Percentiles rank a stretch among this genome's conserved stretches.
Evolutionary conservation across 2,329 filamentous ascomycete species (phyloP).

Genomic region (Exophiala alcalophila): DNA sequence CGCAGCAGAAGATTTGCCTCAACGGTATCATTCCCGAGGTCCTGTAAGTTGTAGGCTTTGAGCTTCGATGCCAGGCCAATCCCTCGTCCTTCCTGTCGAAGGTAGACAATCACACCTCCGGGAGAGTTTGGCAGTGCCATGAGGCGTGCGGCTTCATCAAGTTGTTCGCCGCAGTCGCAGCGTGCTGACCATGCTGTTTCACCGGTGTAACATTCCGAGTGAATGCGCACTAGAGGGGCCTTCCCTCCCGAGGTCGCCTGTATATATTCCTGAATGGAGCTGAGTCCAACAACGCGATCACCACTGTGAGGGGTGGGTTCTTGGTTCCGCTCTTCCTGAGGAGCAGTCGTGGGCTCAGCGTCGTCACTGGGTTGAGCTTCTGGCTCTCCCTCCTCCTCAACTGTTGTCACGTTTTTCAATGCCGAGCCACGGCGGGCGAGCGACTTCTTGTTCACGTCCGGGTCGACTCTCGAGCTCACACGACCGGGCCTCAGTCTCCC

Average conservation of each 20-base stretch:
- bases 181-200: slow-evolving; percentile 98
- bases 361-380: not conserved
- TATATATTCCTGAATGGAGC: slow-evolving; percentile 13
- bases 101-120: slow-evolving; percentile 90
- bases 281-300: slow-evolving; percentile 10
- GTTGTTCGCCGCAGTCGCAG: slow-evolving; percentile 95
- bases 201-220: slow-evolving; percentile 97
- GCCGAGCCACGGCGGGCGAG: slow-evolving; percentile 18
- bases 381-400: slow-evolving; percentile 21
- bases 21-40: slow-evolving; percentile 94
- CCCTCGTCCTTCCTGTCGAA: slow-evolving; percentile 91
- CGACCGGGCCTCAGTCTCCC: slow-evolving; percentile 83
- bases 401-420: slow-evolving; percentile 32
- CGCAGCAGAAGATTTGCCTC: slow-evolving; percentile 88
- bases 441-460: slow-evolving; percentile 17
- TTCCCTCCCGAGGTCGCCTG: slow-evolving; percentile 10
- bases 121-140: slow-evolving; percentile 68
- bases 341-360: slow-evolving; percentile 4
- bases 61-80: slow-evolving; percentile 94
- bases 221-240: slow-evolving; percentile 83
- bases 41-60: slow-evolving; percentile 96
- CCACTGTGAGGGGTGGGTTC: slow-evolving; percentile 3
- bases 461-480: slow-evolving; percentile 66
- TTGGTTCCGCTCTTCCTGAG: slow-evolving; percentile 17
- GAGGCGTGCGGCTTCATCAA: slow-evolving; percentile 90